Percentiles rank a stretch among this genome's conserved stretches.
phyloP scores from a whole-genome alignment of 352 stramenopile genomes.

The Phytophthora megakarya region DNA sequence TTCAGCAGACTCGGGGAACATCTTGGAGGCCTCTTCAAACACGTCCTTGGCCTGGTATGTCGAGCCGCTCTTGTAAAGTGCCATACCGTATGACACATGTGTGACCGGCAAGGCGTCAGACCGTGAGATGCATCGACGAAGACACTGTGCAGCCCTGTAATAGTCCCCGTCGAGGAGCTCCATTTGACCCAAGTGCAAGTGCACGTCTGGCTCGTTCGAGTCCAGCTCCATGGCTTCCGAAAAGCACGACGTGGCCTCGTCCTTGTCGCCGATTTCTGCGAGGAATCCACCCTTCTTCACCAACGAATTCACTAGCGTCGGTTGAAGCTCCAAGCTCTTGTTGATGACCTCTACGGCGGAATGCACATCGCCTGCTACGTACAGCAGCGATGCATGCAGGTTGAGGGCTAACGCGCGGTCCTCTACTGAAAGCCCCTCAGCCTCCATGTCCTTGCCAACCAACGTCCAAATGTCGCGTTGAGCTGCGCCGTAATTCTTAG shows the following conservation, averaged over 20 bases:
- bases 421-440: conserved; percentile 38
- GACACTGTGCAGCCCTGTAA: conserved; percentile 66
- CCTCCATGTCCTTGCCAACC: conserved; percentile 45
- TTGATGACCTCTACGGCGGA: conserved; percentile 68
- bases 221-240: conserved; percentile 69
- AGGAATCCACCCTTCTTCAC: conserved; percentile 87
- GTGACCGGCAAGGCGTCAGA: conserved; percentile 77
- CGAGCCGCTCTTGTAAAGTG: conserved; percentile 85
- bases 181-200: conserved; percentile 84
- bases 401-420: conserved; percentile 69
- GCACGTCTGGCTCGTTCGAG: conserved; percentile 75
- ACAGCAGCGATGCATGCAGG: conserved; percentile 80
- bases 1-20: conserved; percentile 74
- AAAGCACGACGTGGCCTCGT: conserved; percentile 68
- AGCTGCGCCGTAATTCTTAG: conserved; percentile 51
- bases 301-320: conserved; percentile 61
- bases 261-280: conserved; percentile 69
- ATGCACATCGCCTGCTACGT: conserved; percentile 79
- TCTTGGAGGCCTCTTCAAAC: conserved; percentile 67
- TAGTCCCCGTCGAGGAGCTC: conserved; percentile 82
- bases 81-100: conserved; percentile 86
- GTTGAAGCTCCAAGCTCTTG: conserved; percentile 58
- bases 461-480: conserved; percentile 54
- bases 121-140: conserved; percentile 75
- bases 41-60: conserved; percentile 84